Evolutionary conservation across 345 rosid genomes (phyloP), one percentile per base, ranked within the genome.

Genomic region (Gossypium ekmanianum): DNA sequence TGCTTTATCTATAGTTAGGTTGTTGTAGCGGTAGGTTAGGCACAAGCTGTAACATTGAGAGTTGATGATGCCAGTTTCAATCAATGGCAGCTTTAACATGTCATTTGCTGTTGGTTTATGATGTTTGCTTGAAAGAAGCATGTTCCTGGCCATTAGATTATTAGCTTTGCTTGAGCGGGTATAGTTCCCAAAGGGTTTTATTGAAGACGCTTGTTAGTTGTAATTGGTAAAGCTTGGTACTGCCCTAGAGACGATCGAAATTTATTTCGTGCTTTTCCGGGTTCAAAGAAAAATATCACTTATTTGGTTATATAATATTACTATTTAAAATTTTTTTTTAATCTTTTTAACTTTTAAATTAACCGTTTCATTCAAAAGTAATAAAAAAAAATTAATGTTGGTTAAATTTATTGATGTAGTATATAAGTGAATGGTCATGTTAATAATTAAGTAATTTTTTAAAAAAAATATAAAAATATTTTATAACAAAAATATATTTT

Each of bases 1-100:
- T 59, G 75, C 47, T 65, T 57, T 62, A 51, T 61, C 34, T 61
- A 26, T 71, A 43, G 56, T 61, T 68, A 14, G 61, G 63, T 76
- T 41, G 74, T 61, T 8, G 18, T 56, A 20, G 62, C 34, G 0
- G 22, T 67, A 76, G 52, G 73, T 69, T 27, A 51, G 59, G 73
- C 24, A 69, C 18, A 69, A 51, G 59, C 73, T 27, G 45, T 69
- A 51, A 69, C 59, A 69, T 27, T 69, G 59, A 51, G 55, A 69
- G 61, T 51, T 26, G 73, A 69, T 13, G 44, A 9, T 51, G 24
- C 45, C 58, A 4, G 13, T 69, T 69, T 68, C 57, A 45, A 68
- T 22, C 22, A 26, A 48, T 13, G 72, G 34, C 58, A 50, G 22
- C 45, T 69, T 51, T 68, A 27, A 50, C 22, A 27, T 68, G 44